Conservation (phyloP, 2,329 filamentous ascomycete genomes). For the Tolypocladium sp. region DNA sequence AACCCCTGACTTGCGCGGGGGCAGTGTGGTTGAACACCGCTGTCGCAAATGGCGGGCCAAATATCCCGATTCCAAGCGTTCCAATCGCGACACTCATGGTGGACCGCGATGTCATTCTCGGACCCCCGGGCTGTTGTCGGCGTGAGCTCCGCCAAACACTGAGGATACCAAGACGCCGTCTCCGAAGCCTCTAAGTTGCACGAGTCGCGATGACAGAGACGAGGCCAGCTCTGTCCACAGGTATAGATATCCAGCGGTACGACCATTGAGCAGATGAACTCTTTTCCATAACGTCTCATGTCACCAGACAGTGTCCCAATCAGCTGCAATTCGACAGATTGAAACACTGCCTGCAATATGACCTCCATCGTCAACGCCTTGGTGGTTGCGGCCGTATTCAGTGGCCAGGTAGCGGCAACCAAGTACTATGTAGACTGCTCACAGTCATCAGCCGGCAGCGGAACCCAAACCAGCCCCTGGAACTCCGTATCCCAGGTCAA, state of each 20-base stretch:
- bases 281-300: background rate
- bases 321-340: background rate
- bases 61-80: too few relatives aligned
- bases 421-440: conserved; percentile 13
- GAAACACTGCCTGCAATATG: background rate
- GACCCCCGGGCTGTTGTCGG: background rate
- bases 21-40: background rate
- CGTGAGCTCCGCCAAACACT: background rate
- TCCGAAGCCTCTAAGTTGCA: background rate
- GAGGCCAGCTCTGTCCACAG: background rate
- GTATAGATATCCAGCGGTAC: background rate
- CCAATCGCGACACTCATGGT: too few relatives aligned
- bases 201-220: background rate
- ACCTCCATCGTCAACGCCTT: background rate
- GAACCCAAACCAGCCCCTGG: conserved; percentile 8
- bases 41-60: too few relatives aligned
- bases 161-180: background rate
- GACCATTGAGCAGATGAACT: background rate
- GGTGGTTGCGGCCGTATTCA: background rate
- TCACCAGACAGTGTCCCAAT: too few relatives aligned
- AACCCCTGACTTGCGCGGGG: background rate
- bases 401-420: background rate
- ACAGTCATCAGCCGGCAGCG: conserved; percentile 3
- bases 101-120: too few relatives aligned
- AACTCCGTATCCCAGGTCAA: conserved; percentile 10